Base-by-base conservation (phyloP, 2,329 filamentous ascomycete genomes). In the Gyromitra esculenta region DNA sequence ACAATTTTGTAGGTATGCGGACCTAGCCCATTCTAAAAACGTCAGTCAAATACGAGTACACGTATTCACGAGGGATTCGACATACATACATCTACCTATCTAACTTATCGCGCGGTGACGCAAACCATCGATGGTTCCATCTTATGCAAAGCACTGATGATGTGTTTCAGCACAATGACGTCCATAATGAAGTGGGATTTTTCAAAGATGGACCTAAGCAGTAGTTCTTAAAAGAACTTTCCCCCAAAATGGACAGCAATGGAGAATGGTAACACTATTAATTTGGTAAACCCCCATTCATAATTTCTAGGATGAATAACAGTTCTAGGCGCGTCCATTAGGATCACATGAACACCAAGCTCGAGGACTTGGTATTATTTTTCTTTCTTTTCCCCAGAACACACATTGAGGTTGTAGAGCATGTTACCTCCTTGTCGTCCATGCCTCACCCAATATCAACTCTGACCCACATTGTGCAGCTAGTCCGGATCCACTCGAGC, bases 141-240 rank as follows among this genome's bases (percentile, higher is more conserved):
- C 65, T 64, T 43, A 67, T 60, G 54, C 54, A 25, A 48, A 60
- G 57, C 48, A 4, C n/a, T 63, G 57, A 71, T 63, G 43, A 57
- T 71, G 48, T 43, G 35, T 35, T 71, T 71, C n/a, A 35, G 57
- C 18, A n/a, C 41, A 62, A 67, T 35, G 41, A 45, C 25, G 41
- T 63, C 11, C 8, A 37, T 41, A 73, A 43, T 54, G 45, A 65
- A 39, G 65, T 45, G 6, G 37, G 48, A 18, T 52, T 39, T 41
- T 21, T 31, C 25, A 31, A 31, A 45, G 52, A 41, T n/a, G 13
- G 39, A n/a, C 35, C n/a, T 13, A 18, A 57, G 21, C 15, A n/a
- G 13, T 13, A 5, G 5, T 60, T 52, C 39, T 54, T 18, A 18
- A 62, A 54, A 5, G 0, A 31, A 45, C 21, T 45, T 35, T 2